Base-by-base conservation (phyloP, 108 stramenopile genomes). In the Ochromonas danica region DNA sequence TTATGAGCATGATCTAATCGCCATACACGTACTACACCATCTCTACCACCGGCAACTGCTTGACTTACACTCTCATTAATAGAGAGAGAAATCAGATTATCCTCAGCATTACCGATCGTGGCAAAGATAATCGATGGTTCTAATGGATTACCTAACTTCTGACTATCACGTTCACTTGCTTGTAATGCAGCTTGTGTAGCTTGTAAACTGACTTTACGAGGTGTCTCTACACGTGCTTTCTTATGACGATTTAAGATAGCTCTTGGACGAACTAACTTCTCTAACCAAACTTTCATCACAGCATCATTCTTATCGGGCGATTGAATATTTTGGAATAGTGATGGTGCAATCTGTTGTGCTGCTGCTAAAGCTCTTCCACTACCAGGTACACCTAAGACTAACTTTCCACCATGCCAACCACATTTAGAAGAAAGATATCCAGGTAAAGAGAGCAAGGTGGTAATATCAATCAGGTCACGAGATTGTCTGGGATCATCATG, bases 51-150 rank as follows among this genome's bases (percentile, higher is more conserved):
- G 3, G 63, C 25, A 10, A 25, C 63, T 14, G 25, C 35, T 67
- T 67, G 63, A 67, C 35, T 67, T 10, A 67, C 63, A 28, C 10
- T 35, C 17, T 28, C 10, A 28, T 28, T 35, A 31, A 67, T 67
- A 67, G 3, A 6, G 14, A 67, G 3, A 28, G 30, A 67, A 28
- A 36, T 22, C 31, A 67, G 25, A 67, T 67, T 6, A 67, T 67
- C 63, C 3, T 67, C 3, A 3, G 63, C 17, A 33, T 67, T 67
- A 36, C 30, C 25, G 25, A 67, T 67, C 63, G 63, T 67, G 17
- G 63, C 63, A 67, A 28, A 67, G 17, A 67, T 67, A 67, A 67
- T 67, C 6, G 63, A 67, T 31, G 63, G 63, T 35, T 67, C 10
- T 10, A 22, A 31, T 36, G 63, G 6, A 25, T 67, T 36, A 3